phyloP scores from a whole-genome alignment of 148 eudicot genomes.

The Diospyros lotus region DNA sequence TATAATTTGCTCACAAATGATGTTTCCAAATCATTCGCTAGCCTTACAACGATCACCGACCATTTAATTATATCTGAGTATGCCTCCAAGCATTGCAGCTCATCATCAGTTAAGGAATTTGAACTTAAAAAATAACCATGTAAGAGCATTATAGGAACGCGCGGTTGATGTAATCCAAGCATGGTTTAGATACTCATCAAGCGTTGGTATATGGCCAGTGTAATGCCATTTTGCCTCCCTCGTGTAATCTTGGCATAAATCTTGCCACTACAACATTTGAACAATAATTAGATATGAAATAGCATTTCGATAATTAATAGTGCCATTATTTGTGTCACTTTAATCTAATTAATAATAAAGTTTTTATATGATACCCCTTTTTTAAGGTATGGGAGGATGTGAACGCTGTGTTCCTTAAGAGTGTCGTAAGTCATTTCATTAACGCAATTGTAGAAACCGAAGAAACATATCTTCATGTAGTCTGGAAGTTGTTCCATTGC shows the following conservation, averaged over 20 bases:
- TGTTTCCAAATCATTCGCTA: constrained; percentile 11
- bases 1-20: constrained; percentile 3
- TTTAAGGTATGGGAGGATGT: constrained; percentile 9
- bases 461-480: constrained; percentile 13
- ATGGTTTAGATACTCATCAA: constrained; percentile 19
- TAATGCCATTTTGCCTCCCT: constrained; percentile 31
- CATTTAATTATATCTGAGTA: background rate
- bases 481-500: constrained; percentile 13
- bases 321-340: too few species aligned
- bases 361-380: background rate
- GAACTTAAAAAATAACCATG: constrained; percentile 13
- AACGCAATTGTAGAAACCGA: background rate
- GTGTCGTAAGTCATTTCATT: constrained; percentile 10
- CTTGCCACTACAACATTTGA: constrained; percentile 18
- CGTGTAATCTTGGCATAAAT: constrained; percentile 13
- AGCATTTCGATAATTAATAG: too few species aligned
- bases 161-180: constrained; percentile 18
- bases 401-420: background rate
- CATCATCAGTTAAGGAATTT: background rate
- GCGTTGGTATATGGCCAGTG: constrained; percentile 13
- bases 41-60: constrained; percentile 6
- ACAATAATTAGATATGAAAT: background rate
- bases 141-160: constrained; percentile 1
- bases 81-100: background rate
- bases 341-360: background rate